Evolutionary conservation across 345 rosid species (phyloP).

Genomic region (Hibiscus syriacus): DNA sequence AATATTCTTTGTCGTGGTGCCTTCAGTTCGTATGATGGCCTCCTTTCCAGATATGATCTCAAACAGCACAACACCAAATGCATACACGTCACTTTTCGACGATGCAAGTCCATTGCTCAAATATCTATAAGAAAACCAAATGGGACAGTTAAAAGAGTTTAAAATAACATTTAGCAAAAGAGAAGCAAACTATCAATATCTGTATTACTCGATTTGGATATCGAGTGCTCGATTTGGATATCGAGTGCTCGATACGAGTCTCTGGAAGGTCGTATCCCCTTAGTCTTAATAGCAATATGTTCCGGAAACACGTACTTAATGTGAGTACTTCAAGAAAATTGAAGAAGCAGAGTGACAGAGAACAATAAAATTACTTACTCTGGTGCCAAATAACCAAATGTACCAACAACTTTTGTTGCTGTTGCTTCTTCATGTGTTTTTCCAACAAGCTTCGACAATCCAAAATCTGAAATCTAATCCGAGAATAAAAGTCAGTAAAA

Average conservation of each 20-base stretch:
- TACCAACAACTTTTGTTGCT: conserved; percentile 91
- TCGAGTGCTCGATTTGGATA: too few relatives aligned
- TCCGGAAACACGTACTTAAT: background rate
- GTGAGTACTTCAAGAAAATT: background rate
- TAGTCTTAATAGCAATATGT: background rate
- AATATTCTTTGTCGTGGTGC: conserved; percentile 44
- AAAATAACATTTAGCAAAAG: background rate
- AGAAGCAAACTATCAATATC: background rate
- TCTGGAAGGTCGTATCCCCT: background rate
- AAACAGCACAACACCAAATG: conserved; percentile 91
- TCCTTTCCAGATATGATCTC: conserved; percentile 86
- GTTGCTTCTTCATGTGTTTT: conserved; percentile 67
- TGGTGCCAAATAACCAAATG: conserved; percentile 92
- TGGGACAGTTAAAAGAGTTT: background rate
- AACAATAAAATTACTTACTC: conserved; percentile 49
- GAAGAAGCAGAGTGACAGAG: background rate
- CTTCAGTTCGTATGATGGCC: conserved; percentile 68
- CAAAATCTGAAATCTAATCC: conserved; percentile 90
- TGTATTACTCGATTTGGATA: background rate
- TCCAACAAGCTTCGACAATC: conserved; percentile 85
- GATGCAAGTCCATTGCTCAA: conserved; percentile 85
- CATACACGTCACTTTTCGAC: conserved; percentile 85
- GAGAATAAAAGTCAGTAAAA: conserved; percentile 4
- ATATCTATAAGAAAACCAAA: conserved; percentile 42
- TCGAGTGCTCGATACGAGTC: too few relatives aligned